Evolutionary conservation across 1,284 basidiomycete genomes (phyloP).

Genomic region (Cutaneotrichosporon cavernicola): DNA sequence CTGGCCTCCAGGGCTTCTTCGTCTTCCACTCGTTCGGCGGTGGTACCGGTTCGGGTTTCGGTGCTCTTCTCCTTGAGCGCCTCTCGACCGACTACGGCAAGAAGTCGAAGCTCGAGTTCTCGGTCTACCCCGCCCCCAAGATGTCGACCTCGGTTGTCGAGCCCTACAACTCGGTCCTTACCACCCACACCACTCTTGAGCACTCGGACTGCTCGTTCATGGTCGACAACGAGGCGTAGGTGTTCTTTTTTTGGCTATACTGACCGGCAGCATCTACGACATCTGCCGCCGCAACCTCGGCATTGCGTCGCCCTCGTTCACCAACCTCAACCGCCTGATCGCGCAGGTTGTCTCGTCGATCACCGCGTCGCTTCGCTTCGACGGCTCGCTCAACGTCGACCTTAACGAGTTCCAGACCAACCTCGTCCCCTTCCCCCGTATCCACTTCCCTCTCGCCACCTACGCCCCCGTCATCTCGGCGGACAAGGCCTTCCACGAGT

Average conservation of each 20-base stretch:
- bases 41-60: slow-evolving; percentile 98
- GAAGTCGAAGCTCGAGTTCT: slow-evolving; percentile 99
- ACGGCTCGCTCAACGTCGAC: slow-evolving; percentile 97
- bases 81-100: slow-evolving; percentile 98
- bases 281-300: slow-evolving; percentile 96
- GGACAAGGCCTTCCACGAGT: slow-evolving; percentile 78
- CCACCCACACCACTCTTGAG: slow-evolving; percentile 98
- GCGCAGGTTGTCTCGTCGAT: slow-evolving; percentile 98
- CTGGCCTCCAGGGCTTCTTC: slow-evolving; percentile 98
- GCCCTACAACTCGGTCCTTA: slow-evolving; percentile 98
- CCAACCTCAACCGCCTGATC: slow-evolving; percentile 94
- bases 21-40: slow-evolving; percentile 99
- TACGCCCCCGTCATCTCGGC: slow-evolving; percentile 91
- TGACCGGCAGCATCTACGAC: slow-evolving; percentile 73
- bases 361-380: slow-evolving; percentile 95
- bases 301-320: slow-evolving; percentile 83
- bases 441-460: slow-evolving; percentile 96
- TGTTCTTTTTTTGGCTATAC: slow-evolving; percentile 11
- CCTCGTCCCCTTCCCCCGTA: slow-evolving; percentile 94
- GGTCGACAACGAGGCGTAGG: slow-evolving; percentile 89
- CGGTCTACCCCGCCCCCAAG: slow-evolving; percentile 93
- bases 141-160: slow-evolving; percentile 96
- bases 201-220: slow-evolving; percentile 99
- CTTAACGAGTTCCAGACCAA: slow-evolving; percentile 99
- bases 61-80: slow-evolving; percentile 92